A percentile compares a stretch with the other conserved stretches of the same genome.
Conservation (phyloP, 2,329 filamentous ascomycete species). For the Botrytis hyacinthi region DNA sequence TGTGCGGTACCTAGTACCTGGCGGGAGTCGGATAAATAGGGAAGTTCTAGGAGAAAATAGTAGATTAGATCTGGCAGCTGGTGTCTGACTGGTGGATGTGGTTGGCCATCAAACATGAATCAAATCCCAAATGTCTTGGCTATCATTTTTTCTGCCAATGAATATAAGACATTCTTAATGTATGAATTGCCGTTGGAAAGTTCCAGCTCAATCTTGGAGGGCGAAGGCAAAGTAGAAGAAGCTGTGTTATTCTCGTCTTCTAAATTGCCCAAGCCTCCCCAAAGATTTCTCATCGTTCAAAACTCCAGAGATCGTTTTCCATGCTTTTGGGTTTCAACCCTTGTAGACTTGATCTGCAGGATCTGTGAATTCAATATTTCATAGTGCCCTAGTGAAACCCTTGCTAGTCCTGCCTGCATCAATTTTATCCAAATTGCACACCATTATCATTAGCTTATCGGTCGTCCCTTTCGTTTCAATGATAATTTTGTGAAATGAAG, state of each 20-base stretch:
- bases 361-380: conserved; percentile 32
- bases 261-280: neutral
- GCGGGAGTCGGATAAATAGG: conserved; percentile 9
- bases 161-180: conserved; percentile 2
- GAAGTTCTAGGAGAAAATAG: neutral
- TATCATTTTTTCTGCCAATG: neutral
- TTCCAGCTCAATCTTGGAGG: neutral
- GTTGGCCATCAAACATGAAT: conserved; percentile 7
- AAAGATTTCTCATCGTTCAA: neutral
- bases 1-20: neutral
- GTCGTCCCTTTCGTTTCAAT: conserved; percentile 10
- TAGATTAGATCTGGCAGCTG: conserved; percentile 5
- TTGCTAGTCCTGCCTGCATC: conserved; percentile 15
- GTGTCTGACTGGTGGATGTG: conserved; percentile 1
- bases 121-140: conserved; percentile 20
- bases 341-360: conserved; percentile 25
- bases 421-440: conserved; percentile 20
- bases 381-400: conserved; percentile 10
- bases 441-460: conserved; percentile 17
- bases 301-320: neutral
- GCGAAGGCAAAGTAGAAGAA: neutral
- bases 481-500: conserved; percentile 17
- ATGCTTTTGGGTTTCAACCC: conserved; percentile 11
- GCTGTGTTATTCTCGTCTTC: neutral
- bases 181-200: neutral